Evolutionary conservation across 2,329 filamentous ascomycete species (phyloP).

Genomic region (Coleophoma eucalyptorum): DNA sequence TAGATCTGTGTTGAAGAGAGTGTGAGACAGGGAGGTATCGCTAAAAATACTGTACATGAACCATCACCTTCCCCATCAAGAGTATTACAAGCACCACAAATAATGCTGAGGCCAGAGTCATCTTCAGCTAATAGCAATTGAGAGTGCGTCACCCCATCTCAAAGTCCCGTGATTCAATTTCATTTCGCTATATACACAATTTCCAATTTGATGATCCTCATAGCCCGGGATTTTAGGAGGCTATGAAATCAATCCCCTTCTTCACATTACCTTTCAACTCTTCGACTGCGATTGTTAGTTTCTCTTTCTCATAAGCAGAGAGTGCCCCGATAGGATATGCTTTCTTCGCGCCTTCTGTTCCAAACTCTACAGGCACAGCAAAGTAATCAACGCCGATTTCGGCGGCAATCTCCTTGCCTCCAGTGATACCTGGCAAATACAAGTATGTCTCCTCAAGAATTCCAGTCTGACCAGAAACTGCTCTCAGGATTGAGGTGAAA

Average conservation of each 20-base stretch:
- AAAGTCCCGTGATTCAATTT: no score
- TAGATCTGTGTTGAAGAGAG: no score
- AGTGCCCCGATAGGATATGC: not conserved
- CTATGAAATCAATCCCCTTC: constrained; percentile 2
- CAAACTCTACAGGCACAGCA: constrained; percentile 5
- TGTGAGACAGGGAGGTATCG: no score
- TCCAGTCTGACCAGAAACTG: not conserved
- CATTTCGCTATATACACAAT: no score
- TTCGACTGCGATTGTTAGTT: constrained; percentile 1
- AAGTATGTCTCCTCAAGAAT: constrained; percentile 6
- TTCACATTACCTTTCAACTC: constrained; percentile 4
- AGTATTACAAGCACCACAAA: no score
- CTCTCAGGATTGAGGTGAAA: constrained; percentile 2
- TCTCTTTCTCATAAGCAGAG: constrained; percentile 3
- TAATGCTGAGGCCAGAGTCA: no score
- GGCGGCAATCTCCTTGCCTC: constrained; percentile 2
- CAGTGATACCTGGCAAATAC: constrained; percentile 4
- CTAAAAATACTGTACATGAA: no score
- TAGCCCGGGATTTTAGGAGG: not conserved
- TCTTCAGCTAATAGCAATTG: no score
- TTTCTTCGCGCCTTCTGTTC: not conserved
- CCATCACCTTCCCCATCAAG: no score
- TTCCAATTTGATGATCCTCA: no score
- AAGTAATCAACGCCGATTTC: constrained; percentile 4
- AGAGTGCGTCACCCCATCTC: no score